phyloP scores from a whole-genome alignment of 352 stramenopile species.

The Phytopythium sindhum region DNA sequence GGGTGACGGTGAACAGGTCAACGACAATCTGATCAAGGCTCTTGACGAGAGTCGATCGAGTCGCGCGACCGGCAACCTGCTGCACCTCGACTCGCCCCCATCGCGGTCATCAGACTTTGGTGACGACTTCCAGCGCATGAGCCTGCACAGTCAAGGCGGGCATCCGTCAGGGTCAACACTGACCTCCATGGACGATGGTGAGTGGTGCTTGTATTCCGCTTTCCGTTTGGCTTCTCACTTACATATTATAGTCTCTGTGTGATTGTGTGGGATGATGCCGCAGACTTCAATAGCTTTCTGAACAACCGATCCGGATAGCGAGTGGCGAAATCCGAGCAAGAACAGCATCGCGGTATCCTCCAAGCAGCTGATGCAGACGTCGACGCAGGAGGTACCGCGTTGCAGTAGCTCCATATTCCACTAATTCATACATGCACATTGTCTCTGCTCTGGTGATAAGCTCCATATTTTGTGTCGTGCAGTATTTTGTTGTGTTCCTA shows the following conservation, averaged over 20 bases:
- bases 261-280: not conserved
- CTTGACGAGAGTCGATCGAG: slow-evolving; percentile 52
- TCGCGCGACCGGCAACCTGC: slow-evolving; percentile 36
- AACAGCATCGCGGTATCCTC: not conserved
- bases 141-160: slow-evolving; percentile 18
- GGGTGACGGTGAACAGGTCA: slow-evolving; percentile 41
- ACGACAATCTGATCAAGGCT: slow-evolving; percentile 78
- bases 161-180: slow-evolving; percentile 19
- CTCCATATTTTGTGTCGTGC: slow-evolving; percentile 9
- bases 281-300: slow-evolving; percentile 53
- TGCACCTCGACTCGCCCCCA: slow-evolving; percentile 60
- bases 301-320: slow-evolving; percentile 20
- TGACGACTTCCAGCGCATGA: slow-evolving; percentile 25
- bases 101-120: slow-evolving; percentile 20
- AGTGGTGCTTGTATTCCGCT: slow-evolving; percentile 1
- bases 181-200: slow-evolving; percentile 48
- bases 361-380: not conserved
- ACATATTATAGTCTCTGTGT: not conserved
- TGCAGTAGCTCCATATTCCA: slow-evolving; percentile 10
- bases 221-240: not conserved
- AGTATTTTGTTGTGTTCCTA: not conserved
- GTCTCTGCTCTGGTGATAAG: not conserved
- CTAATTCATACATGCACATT: slow-evolving; percentile 2
- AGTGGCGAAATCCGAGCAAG: not conserved
- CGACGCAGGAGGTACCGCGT: not conserved